Percentiles rank a stretch among this genome's conserved stretches.
phyloP scores from a whole-genome alignment of 306 rosid species.

The Bauhinia variegata region DNA sequence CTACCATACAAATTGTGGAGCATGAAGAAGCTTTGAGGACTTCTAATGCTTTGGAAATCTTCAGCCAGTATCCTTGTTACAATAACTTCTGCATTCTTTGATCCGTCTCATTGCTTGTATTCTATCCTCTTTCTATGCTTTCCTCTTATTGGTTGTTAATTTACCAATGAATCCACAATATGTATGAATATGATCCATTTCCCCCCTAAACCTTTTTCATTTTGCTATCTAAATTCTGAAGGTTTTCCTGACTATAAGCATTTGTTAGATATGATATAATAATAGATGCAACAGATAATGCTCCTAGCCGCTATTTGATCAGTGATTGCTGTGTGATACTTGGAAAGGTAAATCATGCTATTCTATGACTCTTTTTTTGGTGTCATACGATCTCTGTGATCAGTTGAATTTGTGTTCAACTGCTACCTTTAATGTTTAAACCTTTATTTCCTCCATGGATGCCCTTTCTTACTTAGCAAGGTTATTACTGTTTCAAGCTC shows the following conservation, averaged over 20 bases:
- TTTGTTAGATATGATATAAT: constrained; percentile 74
- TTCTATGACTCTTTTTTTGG: not conserved
- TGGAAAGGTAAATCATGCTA: constrained; percentile 72
- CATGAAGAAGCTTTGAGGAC: constrained; percentile 80
- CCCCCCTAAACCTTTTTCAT: not conserved
- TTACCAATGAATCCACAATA: not conserved
- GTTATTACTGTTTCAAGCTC: not conserved
- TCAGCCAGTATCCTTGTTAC: constrained; percentile 75
- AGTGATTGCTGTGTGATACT: constrained; percentile 95
- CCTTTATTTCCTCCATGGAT: not conserved
- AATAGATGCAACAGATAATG: constrained; percentile 95
- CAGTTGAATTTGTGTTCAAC: not conserved
- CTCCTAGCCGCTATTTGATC: constrained; percentile 94
- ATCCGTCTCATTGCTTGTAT: not conserved
- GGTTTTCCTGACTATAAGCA: constrained; percentile 49
- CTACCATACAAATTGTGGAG: constrained; percentile 76
- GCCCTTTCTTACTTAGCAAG: not conserved
- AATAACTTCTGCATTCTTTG: not conserved
- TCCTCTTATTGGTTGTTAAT: not conserved
- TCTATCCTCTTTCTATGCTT: constrained; percentile 15
- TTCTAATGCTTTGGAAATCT: constrained; percentile 82
- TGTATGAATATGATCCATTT: not conserved
- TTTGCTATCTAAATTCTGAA: constrained; percentile 1
- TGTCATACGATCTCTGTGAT: not conserved
- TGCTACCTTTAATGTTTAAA: constrained; percentile 9